Evolutionary conservation across 306 rosid genomes (phyloP).

Genomic region (Cucurbita maxima): DNA sequence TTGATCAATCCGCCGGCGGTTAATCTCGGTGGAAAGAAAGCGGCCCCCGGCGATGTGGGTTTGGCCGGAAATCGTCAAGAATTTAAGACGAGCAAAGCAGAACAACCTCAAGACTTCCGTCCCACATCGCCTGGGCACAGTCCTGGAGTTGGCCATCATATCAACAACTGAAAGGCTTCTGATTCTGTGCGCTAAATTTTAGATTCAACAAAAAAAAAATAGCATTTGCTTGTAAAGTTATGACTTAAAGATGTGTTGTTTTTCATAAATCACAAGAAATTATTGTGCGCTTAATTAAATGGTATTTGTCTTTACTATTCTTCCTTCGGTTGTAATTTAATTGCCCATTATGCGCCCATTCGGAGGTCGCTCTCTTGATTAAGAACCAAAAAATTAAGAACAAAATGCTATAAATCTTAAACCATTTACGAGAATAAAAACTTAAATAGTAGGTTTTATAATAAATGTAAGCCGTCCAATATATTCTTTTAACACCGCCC

Average conservation of each 20-base stretch:
- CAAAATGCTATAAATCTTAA: background rate
- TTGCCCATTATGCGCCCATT: background rate
- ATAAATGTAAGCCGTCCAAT: background rate
- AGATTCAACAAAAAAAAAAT: background rate
- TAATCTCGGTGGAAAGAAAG: background rate
- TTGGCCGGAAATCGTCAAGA: background rate
- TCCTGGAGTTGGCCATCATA: slow-evolving; percentile 37
- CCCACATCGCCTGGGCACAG: slow-evolving; percentile 41
- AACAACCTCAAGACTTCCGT: slow-evolving; percentile 20
- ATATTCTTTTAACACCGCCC: background rate
- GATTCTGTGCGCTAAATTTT: background rate
- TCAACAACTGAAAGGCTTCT: slow-evolving; percentile 13
- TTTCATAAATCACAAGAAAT: background rate
- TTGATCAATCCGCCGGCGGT: background rate
- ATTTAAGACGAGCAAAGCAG: slow-evolving; percentile 9
- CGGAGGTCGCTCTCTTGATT: background rate
- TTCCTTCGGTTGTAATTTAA: background rate
- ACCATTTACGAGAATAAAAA: background rate
- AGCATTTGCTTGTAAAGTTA: background rate
- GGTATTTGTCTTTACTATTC: background rate
- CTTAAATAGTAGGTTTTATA: background rate
- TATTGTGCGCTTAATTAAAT: background rate
- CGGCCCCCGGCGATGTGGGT: background rate
- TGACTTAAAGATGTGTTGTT: background rate
- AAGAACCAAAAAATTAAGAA: background rate